phyloP scores from a whole-genome alignment of 306 rosid genomes.

The Casuarina cunninghamiana region DNA sequence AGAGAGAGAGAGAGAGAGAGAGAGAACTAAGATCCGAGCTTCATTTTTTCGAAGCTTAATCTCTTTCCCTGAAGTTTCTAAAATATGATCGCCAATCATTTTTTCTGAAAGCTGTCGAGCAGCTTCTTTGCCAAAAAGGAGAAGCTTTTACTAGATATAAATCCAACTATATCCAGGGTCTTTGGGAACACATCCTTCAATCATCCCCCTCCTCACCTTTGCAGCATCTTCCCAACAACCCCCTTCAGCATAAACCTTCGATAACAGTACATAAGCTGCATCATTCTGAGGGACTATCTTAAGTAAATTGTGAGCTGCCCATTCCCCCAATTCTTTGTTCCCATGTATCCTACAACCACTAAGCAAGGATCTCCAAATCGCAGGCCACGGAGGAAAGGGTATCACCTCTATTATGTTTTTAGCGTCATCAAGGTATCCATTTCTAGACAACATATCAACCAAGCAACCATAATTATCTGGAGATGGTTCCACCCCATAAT shows the following conservation, averaged over 20 bases:
- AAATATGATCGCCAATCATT: background rate
- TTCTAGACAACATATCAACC: conserved; percentile 56
- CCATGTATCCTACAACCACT: conserved; percentile 59
- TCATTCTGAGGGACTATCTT: conserved; percentile 40
- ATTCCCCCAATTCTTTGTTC: conserved; percentile 47
- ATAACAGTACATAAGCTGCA: conserved; percentile 40
- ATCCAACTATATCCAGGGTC: conserved; percentile 50
- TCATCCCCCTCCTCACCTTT: conserved; percentile 37
- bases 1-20: background rate
- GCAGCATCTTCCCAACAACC: conserved; percentile 56
- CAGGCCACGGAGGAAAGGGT: conserved; percentile 66
- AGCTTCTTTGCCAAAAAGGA: background rate
- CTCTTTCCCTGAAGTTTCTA: background rate
- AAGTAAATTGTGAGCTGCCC: conserved; percentile 45
- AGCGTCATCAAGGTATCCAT: conserved; percentile 51
- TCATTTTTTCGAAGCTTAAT: background rate
- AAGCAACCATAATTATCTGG: conserved; percentile 48
- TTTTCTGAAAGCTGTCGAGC: too few relatives aligned
- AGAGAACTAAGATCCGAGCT: background rate
- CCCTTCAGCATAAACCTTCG: conserved; percentile 51
- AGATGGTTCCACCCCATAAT: conserved; percentile 41
- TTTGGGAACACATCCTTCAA: conserved; percentile 37
- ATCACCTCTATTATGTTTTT: conserved; percentile 38
- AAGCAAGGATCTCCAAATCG: conserved; percentile 55
- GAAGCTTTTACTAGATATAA: conserved; percentile 29